Base-by-base conservation (phyloP, 371 early-diverging fungal species). In the Mucor plumbeus region DNA sequence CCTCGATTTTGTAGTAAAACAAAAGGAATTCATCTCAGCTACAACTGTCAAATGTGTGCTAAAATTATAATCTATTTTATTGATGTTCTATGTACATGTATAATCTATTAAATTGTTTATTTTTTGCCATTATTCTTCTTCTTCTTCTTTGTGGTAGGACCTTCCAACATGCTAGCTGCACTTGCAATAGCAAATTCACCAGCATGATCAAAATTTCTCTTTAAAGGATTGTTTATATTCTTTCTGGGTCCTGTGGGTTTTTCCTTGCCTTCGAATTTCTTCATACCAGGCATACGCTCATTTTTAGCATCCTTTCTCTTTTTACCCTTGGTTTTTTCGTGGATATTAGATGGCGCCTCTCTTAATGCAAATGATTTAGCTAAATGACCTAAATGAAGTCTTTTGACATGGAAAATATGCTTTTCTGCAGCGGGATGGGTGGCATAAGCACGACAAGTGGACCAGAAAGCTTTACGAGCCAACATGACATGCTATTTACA, bases 291-390 rank as follows among this genome's bases (percentile, higher is more conserved):
- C 69, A 73, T 69, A 34, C 77, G 71, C 21, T 83, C 82, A 55
- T 81, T 75, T 63, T 77, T 79, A 15, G 79, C 77, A 47, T 85
- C 76, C 71, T 81, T 82, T 53, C 77, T 85, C 71, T 79, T 81
- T 41, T 80, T 74, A 8, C 69, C 69, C 56, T 79, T 84, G 31
- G 67, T 80, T 0, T 79, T 73, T 54, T 79, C 76, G 26, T 82
- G 72, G 47, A 88, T 79, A 67, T 87, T 83, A 41, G 88, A 87
- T 41, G 97, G 97, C 10, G 93, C 89, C 69, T 95, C 96, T 50
- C 94, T 86, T 63, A 99, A 78, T 9, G 88, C 96, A 88, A 99
- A 99, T n/a, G 93, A 85, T 77, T 97, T 97, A 53, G 98, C 97
- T 62, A 94, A 78, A 71, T 99, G 99, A 15, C 99, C 99, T 47